Evolutionary conservation across 306 rosid genomes (phyloP).

Genomic region (Psophocarpus tetragonolobus): DNA sequence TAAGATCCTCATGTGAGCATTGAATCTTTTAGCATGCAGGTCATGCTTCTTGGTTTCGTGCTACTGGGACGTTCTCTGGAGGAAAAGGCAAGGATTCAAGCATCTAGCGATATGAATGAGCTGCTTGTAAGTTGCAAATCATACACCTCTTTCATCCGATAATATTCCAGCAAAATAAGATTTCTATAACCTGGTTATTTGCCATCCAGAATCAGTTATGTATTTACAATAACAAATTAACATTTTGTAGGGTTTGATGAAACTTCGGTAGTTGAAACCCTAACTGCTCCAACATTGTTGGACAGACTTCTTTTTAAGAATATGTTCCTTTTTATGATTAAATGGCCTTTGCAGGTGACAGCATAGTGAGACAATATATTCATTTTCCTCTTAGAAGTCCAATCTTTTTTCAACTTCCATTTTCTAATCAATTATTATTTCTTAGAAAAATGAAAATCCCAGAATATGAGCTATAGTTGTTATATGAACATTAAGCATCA

Average conservation of each 20-base stretch:
- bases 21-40: conserved; percentile 82
- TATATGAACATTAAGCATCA: conserved; percentile 19
- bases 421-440: conserved; percentile 14
- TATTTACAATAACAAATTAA: conserved; percentile 18
- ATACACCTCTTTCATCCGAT: conserved; percentile 9
- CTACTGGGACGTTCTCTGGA: conserved; percentile 97
- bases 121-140: conserved; percentile 65
- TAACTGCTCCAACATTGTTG: conserved; percentile 10
- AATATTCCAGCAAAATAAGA: conserved; percentile 14
- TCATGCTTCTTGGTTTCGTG: conserved; percentile 99
- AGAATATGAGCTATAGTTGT: conserved; percentile 11
- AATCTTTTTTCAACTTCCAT: conserved; percentile 24
- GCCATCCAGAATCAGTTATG: neutral
- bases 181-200: neutral
- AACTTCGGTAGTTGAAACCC: neutral
- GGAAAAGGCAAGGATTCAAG: conserved; percentile 89
- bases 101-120: conserved; percentile 98
- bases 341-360: conserved; percentile 18
- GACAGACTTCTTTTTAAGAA: conserved; percentile 3
- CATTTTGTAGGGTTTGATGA: neutral
- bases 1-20: conserved; percentile 52
- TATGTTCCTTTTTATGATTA: neutral
- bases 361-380: neutral
- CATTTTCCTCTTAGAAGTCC: conserved; percentile 21
- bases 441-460: conserved; percentile 22